Conservation (phyloP, 352 stramenopile species). For the Phytophthora syringae region DNA sequence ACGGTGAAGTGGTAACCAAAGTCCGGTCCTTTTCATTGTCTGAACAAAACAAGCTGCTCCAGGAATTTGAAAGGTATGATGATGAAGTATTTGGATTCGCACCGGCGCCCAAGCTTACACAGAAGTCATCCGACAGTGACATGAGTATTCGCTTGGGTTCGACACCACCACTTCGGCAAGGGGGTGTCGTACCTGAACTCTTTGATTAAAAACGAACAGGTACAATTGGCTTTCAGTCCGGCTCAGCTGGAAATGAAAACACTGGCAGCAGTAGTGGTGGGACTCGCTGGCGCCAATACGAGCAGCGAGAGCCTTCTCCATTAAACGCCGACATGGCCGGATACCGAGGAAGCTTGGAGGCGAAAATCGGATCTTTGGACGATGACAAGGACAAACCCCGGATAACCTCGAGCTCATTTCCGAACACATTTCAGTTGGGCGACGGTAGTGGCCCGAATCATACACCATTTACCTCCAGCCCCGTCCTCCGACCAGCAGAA, state of each 20-base stretch:
- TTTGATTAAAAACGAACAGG: slow-evolving; percentile 49
- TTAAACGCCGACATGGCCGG: slow-evolving; percentile 46
- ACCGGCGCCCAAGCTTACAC: slow-evolving; percentile 20
- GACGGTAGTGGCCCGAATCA: slow-evolving; percentile 47
- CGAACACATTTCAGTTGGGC: slow-evolving; percentile 62
- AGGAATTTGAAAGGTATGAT: slow-evolving; percentile 76
- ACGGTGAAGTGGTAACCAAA: slow-evolving; percentile 51
- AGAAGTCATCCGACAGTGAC: slow-evolving; percentile 55
- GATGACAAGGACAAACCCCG: slow-evolving; percentile 46
- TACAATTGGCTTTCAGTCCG: slow-evolving; percentile 42
- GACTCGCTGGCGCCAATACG: slow-evolving; percentile 49
- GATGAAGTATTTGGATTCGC: slow-evolving; percentile 71
- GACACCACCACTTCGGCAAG: slow-evolving; percentile 56
- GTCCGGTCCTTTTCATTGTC: slow-evolving; percentile 52
- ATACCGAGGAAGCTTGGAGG: slow-evolving; percentile 42
- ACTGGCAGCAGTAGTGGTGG: slow-evolving; percentile 33
- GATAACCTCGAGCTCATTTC: slow-evolving; percentile 64
- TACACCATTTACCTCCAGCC: slow-evolving; percentile 60
- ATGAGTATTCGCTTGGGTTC: slow-evolving; percentile 48
- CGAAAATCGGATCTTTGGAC: slow-evolving; percentile 41
- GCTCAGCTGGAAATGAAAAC: slow-evolving; percentile 43
- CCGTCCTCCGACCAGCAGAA: slow-evolving; percentile 58
- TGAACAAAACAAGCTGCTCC: slow-evolving; percentile 49
- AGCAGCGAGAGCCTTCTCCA: slow-evolving; percentile 48
- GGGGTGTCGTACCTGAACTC: slow-evolving; percentile 44